A percentile compares a stretch with the other conserved stretches of the same genome.
These are phyloP conservation scores for Anisodus tanguticus DNA, from an alignment of 257 asterid species.

Conservation along the genomic window DNA sequence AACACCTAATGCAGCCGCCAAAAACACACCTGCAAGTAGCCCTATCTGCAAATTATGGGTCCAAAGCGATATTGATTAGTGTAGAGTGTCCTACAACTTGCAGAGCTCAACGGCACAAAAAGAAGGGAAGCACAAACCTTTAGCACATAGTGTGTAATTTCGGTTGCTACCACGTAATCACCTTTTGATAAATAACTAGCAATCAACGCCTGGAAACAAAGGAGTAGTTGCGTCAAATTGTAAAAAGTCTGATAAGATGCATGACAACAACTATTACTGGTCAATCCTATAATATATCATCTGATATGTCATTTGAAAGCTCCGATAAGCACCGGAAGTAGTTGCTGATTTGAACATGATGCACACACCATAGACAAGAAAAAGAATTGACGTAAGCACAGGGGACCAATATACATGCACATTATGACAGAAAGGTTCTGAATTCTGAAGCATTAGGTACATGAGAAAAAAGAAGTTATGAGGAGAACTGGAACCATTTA, in stretches of 20 bases:
- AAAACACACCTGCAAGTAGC: constrained; percentile 59
- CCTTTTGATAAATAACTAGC: constrained; percentile 78
- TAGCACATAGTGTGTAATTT: constrained; percentile 62
- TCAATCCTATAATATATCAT: constrained; percentile 21
- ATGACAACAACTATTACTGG: constrained; percentile 9
- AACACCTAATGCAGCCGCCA: constrained; percentile 66
- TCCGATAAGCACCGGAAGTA: not conserved
- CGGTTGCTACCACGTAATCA: constrained; percentile 67
- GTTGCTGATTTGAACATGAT: not conserved
- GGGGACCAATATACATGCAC: constrained; percentile 6
- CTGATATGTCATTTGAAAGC: constrained; percentile 1
- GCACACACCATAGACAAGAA: constrained; percentile 22
- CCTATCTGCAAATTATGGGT: constrained; percentile 57
- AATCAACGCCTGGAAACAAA: constrained; percentile 65
- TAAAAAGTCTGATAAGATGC: not conserved
- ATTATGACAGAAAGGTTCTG: not conserved
- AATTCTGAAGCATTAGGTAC: not conserved
- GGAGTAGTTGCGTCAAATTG: constrained; percentile 16
- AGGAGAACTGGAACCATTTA: not conserved
- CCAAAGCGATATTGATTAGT: not conserved
- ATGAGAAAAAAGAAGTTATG: constrained; percentile 1
- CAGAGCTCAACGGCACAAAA: constrained; percentile 28
- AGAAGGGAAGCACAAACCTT: constrained; percentile 55
- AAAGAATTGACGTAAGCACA: not conserved
- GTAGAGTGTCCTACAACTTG: constrained; percentile 12